Evolutionary conservation across 139 green algal genomes (phyloP), one percentile per base, ranked within the genome.

Genomic region (Chlamydomonas sphaeroides): DNA sequence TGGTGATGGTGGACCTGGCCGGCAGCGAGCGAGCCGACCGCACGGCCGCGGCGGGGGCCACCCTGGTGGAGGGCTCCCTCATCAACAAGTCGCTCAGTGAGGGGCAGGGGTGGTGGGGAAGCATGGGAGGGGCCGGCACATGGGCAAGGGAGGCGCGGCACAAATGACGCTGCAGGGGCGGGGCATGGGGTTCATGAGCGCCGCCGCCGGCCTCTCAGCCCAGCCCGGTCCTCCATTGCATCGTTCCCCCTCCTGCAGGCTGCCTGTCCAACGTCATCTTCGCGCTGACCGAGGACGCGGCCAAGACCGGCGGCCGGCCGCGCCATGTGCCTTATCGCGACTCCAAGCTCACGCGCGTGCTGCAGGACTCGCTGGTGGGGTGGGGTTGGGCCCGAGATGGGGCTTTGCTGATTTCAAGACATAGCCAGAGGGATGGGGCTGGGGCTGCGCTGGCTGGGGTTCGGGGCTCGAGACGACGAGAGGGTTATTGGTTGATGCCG

Each of bases 71-170:
- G 80, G 95, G 93, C 59, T 87, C 75, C 38, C 87, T 90, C 39
- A 98, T 98, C 90, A 98, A 98, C 89, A 95, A 95, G 81, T 92
- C 81, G 51, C 90, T 97, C 33, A 88, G 81, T 89, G 48, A 77
- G 84, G 25, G 56, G n/a, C 17, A n/a, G 26, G 4, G 21, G 45
- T 11, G 68, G 1, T 3, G 26, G n/a, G 45, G 17, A 30, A 53
- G 45, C 30, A 1, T 11, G 20, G 56, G 17, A 56, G 48, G 48
- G 48, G 48, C 48, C 35, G 35, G 35, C n/a, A n/a, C n/a, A n/a
- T 8, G 62, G 62, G 62, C 11, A 68, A n/a, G 62, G n/a, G 62
- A 8, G 62, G n/a, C 15, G 65, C 35, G 4, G 36, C 15, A 10
- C 8, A 0, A 39, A 23, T 39, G 30, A 39, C 18, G 15, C 62